Evolutionary conservation across 371 early-diverging fungal species (phyloP), one percentile per base, ranked within the genome.

Genomic region (Mortierella sp.): DNA sequence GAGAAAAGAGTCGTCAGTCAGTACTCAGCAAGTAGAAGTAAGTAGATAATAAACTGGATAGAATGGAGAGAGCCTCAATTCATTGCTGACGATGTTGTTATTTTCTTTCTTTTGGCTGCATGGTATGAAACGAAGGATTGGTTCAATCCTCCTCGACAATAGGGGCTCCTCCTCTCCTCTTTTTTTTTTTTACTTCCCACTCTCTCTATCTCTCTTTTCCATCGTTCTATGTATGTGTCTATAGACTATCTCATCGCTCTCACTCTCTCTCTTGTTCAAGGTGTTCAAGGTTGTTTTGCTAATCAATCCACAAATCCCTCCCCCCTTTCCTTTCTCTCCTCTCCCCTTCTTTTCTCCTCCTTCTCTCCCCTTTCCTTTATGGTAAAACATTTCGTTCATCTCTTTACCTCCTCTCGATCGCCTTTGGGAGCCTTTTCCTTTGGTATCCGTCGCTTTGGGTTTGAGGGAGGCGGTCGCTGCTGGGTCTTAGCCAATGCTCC

Each of bases 341-440:
- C 39, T 40, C 14, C 43, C 26, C 41, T 29, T 24, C 22, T n/a
- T 52, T 2, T 29, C 24, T 50, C 22, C 31, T 31, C 29, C 31
- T 29, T 29, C 31, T 16, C 29, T 16, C 16, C 26, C 19, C 22
- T 29, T 13, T 31, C 31, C 31, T 34, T 58, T 58, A 58, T 58
- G 58, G 58, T 34, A 29, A 22, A 9, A 22, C 4, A 24, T 6
- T 0, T 19, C 22, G n/a, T n/a, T n/a, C n/a, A 61, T 22, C 39
- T 64, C 50, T 50, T 64, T 68, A 84, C 84, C 84, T 84, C 84
- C 41, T 84, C 84, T 22, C 84, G 76, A 11, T 84, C 84, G 26
- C 76, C 76, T 43, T 79, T 84, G n/a, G 66, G 58, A 2, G 43
- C 24, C 53, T 76, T 84, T 4, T 84, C 84, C 44, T 76, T 79